phyloP scores from a whole-genome alignment of 148 eudicot species.

The Dysphania ambrosioides region DNA sequence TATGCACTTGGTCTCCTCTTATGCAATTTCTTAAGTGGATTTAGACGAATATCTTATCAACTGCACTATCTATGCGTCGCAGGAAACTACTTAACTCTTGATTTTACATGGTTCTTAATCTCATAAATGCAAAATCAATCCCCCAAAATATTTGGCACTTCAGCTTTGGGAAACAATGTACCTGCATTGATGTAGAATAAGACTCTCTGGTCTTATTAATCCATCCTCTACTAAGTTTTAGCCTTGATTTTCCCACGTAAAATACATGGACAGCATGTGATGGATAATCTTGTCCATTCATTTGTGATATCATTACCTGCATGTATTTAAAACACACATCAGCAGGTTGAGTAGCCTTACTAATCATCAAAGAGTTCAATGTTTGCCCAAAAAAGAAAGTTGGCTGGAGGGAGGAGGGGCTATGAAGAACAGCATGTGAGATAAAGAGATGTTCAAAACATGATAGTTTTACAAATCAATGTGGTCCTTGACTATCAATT shows the following conservation, averaged over 20 bases:
- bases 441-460: not conserved
- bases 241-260: constrained; percentile 77
- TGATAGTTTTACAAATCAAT: not conserved
- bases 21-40: not conserved
- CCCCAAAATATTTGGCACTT: not conserved
- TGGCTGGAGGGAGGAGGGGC: not conserved
- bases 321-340: constrained; percentile 2
- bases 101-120: not conserved
- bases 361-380: not conserved
- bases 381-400: not conserved
- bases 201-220: constrained; percentile 86
- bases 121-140: not conserved
- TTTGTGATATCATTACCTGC: constrained; percentile 89
- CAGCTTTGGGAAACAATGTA: constrained; percentile 15
- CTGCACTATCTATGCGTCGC: not conserved
- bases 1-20: not conserved
- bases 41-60: no score
- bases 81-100: not conserved
- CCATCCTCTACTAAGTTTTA: constrained; percentile 93
- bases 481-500: not conserved
- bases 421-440: not conserved
- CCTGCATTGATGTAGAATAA: constrained; percentile 89
- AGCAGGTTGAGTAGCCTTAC: not conserved
- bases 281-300: constrained; percentile 90
- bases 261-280: constrained; percentile 73